Percentiles rank a stretch among this genome's conserved stretches.
phyloP scores from a whole-genome alignment of 2,329 filamentous ascomycete genomes.

The Xylaria sp. region DNA sequence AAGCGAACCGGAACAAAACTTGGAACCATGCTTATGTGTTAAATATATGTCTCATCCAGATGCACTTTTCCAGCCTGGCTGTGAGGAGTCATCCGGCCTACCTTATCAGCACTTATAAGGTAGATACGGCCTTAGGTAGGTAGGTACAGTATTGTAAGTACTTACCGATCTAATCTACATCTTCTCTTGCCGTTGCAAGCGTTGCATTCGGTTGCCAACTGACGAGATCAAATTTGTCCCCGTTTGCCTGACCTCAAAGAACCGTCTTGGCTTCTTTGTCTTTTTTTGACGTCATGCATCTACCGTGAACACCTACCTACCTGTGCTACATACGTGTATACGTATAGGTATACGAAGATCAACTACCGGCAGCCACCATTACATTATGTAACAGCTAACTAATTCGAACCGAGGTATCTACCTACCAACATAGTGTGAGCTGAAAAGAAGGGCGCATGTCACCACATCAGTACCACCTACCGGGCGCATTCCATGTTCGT shows the following conservation, averaged over 20 bases:
- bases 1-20: neutral
- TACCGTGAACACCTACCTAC: neutral
- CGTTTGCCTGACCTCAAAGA: neutral
- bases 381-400: constrained; percentile 8
- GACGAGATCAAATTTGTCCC: neutral
- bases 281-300: constrained; percentile 10
- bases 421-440: neutral
- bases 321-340: too few species aligned
- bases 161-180: too few species aligned
- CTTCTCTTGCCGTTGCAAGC: neutral
- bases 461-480: neutral
- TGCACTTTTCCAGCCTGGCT: neutral
- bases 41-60: neutral
- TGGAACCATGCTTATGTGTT: neutral
- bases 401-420: neutral
- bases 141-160: too few species aligned
- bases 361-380: neutral
- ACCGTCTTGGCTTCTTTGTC: neutral
- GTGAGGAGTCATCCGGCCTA: neutral
- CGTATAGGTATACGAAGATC: constrained; percentile 1
- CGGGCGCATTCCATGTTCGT: neutral
- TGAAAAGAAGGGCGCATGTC: neutral
- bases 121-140: too few species aligned
- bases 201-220: neutral
- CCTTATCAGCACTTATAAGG: neutral